Base-by-base conservation (phyloP, 208 protist genomes). In the Acanthamoeba royreba region DNA sequence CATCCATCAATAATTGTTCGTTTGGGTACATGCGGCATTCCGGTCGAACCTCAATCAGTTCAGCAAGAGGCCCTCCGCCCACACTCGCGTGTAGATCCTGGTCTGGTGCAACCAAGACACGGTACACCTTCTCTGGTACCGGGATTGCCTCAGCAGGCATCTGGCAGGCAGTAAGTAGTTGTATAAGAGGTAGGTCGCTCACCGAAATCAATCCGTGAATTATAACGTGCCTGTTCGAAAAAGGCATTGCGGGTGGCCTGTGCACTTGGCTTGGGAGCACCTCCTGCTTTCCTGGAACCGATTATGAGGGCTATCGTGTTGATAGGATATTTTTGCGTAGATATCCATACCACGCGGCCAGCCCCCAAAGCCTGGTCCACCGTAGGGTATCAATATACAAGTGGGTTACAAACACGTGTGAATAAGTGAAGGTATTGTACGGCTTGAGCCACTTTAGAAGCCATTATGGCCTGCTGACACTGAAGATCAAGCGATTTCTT, bases 381-480 rank as follows among this genome's bases (percentile, higher is more conserved):
- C n/a, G n/a, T n/a, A n/a, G n/a, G n/a, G n/a, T n/a, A n/a, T n/a
- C n/a, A n/a, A n/a, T n/a, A n/a, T n/a, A n/a, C n/a, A n/a, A n/a
- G n/a, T 25, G 22, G 53, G 22, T 63, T 63, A 25, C 22, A 25
- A 25, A 63, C 22, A 63, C 22, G 25, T 25, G 53, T 25, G 25
- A 22, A 22, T 25, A 25, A 63, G 25, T 22, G 25, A 25, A 63
- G 53, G 25, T 63, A 63, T 63, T 25, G 63, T 74, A 74, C 63
- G 22, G 63, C 15, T 22, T 74, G 86, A 22, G 61, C 86, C 28
- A 38, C 38, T 17, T 74, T 55, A 17, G 79, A 86, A 28, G 69
- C 58, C 31, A 96, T 69, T n/a, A 96, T 95, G 7, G 89, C 69
- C 9, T 53, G 38, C 74, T 96, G 93, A 38, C 72, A 79, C 0